Base-by-base conservation (phyloP, 371 early-diverging fungal species). In the Rhizopus sp. region DNA sequence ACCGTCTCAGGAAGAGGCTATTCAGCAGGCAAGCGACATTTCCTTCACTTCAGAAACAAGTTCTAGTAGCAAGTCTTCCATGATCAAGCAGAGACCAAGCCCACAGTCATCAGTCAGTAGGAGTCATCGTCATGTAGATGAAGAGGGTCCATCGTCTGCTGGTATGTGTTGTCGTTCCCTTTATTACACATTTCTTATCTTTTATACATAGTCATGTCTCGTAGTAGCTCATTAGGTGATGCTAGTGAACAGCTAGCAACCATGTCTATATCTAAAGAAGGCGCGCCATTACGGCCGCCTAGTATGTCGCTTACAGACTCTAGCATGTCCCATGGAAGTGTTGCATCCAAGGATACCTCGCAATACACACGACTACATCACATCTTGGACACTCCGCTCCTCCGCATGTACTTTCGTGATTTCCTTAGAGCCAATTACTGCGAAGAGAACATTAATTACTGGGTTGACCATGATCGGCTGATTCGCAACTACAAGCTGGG, bases 371-470 rank as follows among this genome's bases (percentile, higher is more conserved):
- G 83, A 34, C 70, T 91, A 1, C 67, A 69, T 33, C 70, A 83
- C 41, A 88, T 91, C 40, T 66, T 91, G 7, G 80, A 81, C 8
- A 81, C 79, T 38, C 68, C 75, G 1, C 55, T 75, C 7, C 57
- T 86, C 5, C 75, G 87, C 4, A 75, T 80, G 60, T 71, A 84
- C 33, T 88, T 88, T 63, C 78, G 84, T 40, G 77, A 75, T 23
- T 88, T 82, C 55, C 68, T 87, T 47, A 73, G 76, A 12, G 72
- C 80, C 15, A 85, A 85, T 53, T 84, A 83, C 42, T 84, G 85
- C 58, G 83, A 77, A 33, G 88, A 88, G 53, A 88, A 86, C 57
- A 69, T 84, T 38, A 68, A 76, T 16, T 88, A 86, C 50, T 81
- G 80, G 75, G 63, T 79, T 1, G 87, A 87, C 33, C 66, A 74